Conservation (phyloP, 768 basidiomycete species). For the Dioszegia crocea region DNA sequence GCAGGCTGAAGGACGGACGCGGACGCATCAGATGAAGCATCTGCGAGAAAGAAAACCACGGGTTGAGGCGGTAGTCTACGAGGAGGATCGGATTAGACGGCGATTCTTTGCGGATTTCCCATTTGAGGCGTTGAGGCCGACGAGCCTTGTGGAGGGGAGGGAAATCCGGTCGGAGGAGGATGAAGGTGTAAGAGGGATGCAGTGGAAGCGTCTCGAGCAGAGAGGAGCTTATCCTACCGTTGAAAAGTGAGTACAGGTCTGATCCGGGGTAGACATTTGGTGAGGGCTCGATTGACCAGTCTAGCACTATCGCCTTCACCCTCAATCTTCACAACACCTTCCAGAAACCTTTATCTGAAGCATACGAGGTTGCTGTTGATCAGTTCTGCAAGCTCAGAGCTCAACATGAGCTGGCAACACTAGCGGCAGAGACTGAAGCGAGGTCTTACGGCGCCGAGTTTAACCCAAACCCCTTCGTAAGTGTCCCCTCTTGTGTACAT, state of each 20-base stretch:
- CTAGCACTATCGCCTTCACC: conserved; percentile 74
- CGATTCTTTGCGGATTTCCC: conserved; percentile 96
- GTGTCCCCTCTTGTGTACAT: conserved; percentile 8
- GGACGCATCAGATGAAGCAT: conserved; percentile 46
- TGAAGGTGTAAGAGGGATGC: conserved; percentile 52
- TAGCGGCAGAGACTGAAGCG: conserved; percentile 76
- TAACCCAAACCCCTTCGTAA: conserved; percentile 26
- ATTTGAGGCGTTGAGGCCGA: conserved; percentile 84
- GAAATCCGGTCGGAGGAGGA: conserved; percentile 18
- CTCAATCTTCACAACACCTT: conserved; percentile 70
- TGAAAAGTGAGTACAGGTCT: conserved; percentile 70
- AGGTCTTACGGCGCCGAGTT: conserved; percentile 62
- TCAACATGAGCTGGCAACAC: conserved; percentile 70
- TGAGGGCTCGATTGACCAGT: background rate
- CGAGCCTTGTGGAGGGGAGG: conserved; percentile 65
- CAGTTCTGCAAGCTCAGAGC: conserved; percentile 87
- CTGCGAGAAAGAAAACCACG: conserved; percentile 55
- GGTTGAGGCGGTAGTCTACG: conserved; percentile 65
- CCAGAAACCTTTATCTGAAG: conserved; percentile 62
- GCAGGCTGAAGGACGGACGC: conserved; percentile 24
- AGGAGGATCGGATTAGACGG: conserved; percentile 78
- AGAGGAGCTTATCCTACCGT: conserved; percentile 73
- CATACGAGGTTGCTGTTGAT: conserved; percentile 71
- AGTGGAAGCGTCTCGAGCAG: conserved; percentile 78
- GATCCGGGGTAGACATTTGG: background rate